phyloP scores from a whole-genome alignment of 768 basidiomycete genomes.

The Cyclocybe aegerita region DNA sequence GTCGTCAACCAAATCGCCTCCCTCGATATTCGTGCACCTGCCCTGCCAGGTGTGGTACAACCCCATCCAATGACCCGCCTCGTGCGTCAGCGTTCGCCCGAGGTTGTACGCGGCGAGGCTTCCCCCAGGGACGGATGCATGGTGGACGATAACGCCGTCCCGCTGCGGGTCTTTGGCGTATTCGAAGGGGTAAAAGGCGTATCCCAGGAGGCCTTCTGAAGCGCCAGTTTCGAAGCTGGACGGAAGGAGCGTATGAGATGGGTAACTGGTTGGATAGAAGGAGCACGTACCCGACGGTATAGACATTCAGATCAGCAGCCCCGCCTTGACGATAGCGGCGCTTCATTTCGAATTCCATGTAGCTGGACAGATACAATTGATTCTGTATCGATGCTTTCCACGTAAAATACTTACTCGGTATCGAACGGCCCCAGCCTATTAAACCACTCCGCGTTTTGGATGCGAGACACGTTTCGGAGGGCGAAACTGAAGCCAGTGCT shows the following conservation, averaged over 20 bases:
- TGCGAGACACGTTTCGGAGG: slow-evolving; percentile 27
- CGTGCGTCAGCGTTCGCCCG: slow-evolving; percentile 21
- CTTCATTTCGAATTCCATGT: slow-evolving; percentile 30
- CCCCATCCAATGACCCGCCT: slow-evolving; percentile 35
- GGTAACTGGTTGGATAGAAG: slow-evolving; percentile 9
- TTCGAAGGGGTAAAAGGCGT: slow-evolving; percentile 40
- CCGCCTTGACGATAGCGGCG: slow-evolving; percentile 38
- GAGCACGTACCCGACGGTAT: slow-evolving; percentile 11
- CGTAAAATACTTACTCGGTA: neutral
- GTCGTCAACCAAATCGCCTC: too few species aligned
- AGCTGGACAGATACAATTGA: too few species aligned
- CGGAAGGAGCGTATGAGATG: slow-evolving; percentile 30
- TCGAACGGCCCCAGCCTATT: too few species aligned
- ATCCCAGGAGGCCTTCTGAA: too few species aligned
- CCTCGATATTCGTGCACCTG: too few species aligned
- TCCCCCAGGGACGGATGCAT: neutral
- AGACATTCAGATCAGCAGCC: too few species aligned
- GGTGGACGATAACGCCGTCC: slow-evolving; percentile 34
- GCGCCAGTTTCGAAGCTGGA: slow-evolving; percentile 27
- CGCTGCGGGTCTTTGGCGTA: slow-evolving; percentile 28
- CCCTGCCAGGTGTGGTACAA: slow-evolving; percentile 37
- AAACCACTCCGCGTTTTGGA: slow-evolving; percentile 7
- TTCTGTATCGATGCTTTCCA: slow-evolving; percentile 17
- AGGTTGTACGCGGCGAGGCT: slow-evolving; percentile 32
- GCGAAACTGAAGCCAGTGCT: slow-evolving; percentile 31